Conservation (phyloP, 305 asterid genomes). For the Fraxinus floribunda region DNA sequence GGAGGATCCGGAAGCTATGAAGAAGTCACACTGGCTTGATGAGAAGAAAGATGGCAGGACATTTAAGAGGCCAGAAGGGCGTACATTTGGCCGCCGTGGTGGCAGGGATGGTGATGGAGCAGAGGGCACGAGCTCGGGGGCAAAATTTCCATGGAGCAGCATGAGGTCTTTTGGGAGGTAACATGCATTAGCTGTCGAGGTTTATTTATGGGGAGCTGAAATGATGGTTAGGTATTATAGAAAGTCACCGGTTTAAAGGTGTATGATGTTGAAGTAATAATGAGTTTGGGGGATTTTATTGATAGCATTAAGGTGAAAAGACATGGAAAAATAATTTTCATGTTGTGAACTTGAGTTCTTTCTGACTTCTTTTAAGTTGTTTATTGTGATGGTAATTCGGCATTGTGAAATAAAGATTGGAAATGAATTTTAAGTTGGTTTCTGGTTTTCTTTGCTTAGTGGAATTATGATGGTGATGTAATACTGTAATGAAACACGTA, state of each 20-base stretch:
- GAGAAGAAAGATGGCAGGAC: conserved; percentile 40
- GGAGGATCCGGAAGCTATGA: conserved; percentile 62
- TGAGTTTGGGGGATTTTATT: neutral
- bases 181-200: neutral
- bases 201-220: neutral
- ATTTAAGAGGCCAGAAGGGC: conserved; percentile 34
- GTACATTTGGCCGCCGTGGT: conserved; percentile 21
- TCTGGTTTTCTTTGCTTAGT: neutral
- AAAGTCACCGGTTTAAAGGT: conserved; percentile 21
- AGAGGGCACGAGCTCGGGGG: conserved; percentile 22
- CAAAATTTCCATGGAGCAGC: conserved; percentile 77
- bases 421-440: neutral
- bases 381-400: neutral
- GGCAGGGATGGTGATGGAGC: conserved; percentile 24
- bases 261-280: neutral
- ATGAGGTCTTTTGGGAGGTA: conserved; percentile 57
- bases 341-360: neutral
- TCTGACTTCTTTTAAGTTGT: neutral
- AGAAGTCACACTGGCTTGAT: conserved; percentile 87
- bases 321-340: neutral
- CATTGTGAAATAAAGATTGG: neutral
- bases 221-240: conserved; percentile 14
- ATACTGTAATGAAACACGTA: neutral
- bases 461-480: neutral
- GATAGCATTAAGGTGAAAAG: neutral